Percentiles rank a stretch among this genome's conserved stretches.
These are phyloP conservation scores for Fraxinus floribunda DNA, from an alignment of 305 asterid species.

Conservation along the genomic window DNA sequence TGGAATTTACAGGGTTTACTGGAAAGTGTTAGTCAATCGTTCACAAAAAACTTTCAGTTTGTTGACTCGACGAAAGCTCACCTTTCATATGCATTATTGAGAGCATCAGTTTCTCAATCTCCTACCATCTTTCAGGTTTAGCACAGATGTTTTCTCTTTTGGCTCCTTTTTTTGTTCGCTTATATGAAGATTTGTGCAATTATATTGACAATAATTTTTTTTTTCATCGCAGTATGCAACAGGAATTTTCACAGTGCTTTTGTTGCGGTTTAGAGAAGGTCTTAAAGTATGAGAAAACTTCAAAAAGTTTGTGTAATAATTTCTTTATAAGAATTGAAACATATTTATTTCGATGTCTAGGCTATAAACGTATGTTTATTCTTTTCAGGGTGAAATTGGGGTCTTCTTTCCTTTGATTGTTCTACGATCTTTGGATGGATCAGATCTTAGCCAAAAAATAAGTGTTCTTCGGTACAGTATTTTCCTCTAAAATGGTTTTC, in stretches of 20 bases:
- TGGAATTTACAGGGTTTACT: slow-evolving; percentile 68
- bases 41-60: slow-evolving; percentile 77
- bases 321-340: slow-evolving; percentile 19
- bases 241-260: slow-evolving; percentile 82
- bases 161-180: slow-evolving; percentile 24
- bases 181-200: slow-evolving; percentile 26
- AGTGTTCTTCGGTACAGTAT: slow-evolving; percentile 76
- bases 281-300: slow-evolving; percentile 63
- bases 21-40: slow-evolving; percentile 78
- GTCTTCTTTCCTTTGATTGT: slow-evolving; percentile 94
- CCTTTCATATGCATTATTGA: slow-evolving; percentile 84
- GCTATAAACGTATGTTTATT: slow-evolving; percentile 19
- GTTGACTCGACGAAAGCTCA: slow-evolving; percentile 91
- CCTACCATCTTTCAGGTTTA: slow-evolving; percentile 81
- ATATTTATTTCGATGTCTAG: slow-evolving; percentile 21
- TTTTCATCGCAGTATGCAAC: slow-evolving; percentile 75
- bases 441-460: slow-evolving; percentile 75
- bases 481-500: slow-evolving; percentile 24
- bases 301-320: slow-evolving; percentile 14
- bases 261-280: slow-evolving; percentile 91
- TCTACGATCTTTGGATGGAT: slow-evolving; percentile 83
- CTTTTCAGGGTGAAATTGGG: slow-evolving; percentile 87
- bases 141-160: slow-evolving; percentile 19
- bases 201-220: slow-evolving; percentile 28
- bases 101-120: slow-evolving; percentile 85